These are phyloP conservation scores for Aspergillus biplanus DNA, from an alignment of 495 filamentous ascomycete species.

Conservation along the genomic window DNA sequence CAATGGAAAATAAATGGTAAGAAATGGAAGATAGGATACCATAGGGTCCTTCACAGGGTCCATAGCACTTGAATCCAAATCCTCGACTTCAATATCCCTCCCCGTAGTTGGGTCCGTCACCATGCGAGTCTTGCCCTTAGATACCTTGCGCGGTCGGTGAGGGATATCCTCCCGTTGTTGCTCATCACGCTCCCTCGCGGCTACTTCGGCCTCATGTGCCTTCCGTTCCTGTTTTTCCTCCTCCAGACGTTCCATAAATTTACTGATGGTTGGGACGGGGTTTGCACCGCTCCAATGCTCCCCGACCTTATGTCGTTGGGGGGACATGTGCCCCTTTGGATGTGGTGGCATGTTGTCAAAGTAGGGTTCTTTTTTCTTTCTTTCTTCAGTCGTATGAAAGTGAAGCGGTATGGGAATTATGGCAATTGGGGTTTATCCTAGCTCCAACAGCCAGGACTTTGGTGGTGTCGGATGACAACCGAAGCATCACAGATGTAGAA, in stretches of 20 bases:
- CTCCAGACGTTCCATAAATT: constrained; percentile 80
- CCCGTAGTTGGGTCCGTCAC: constrained; percentile 91
- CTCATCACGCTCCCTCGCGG: constrained; percentile 43
- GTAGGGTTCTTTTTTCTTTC: too few relatives aligned
- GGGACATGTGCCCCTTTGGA: constrained; percentile 23
- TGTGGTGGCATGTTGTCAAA: constrained; percentile 30
- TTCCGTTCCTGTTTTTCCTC: constrained; percentile 77
- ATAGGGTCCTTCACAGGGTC: constrained; percentile 69
- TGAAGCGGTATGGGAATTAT: too few relatives aligned
- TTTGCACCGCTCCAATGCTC: constrained; percentile 58
- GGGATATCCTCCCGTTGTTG: constrained; percentile 45
- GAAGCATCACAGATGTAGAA: constrained; percentile 1
- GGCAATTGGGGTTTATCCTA: not conserved
- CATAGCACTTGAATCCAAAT: constrained; percentile 71
- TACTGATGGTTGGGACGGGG: constrained; percentile 82
- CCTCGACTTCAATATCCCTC: constrained; percentile 83
- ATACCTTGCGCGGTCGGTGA: constrained; percentile 46
- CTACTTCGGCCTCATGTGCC: constrained; percentile 61
- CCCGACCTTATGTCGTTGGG: constrained; percentile 38
- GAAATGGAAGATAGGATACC: constrained; percentile 41
- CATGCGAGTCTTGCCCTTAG: constrained; percentile 59
- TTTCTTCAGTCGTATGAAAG: too few relatives aligned
- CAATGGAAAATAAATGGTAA: constrained; percentile 2
- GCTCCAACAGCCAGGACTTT: constrained; percentile 6
- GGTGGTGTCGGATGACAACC: constrained; percentile 1